A percentile compares a stretch with the other conserved stretches of the same genome.
phyloP scores from a whole-genome alignment of 176 grass and related monocot genomes.

The Triticum aestivum region DNA sequence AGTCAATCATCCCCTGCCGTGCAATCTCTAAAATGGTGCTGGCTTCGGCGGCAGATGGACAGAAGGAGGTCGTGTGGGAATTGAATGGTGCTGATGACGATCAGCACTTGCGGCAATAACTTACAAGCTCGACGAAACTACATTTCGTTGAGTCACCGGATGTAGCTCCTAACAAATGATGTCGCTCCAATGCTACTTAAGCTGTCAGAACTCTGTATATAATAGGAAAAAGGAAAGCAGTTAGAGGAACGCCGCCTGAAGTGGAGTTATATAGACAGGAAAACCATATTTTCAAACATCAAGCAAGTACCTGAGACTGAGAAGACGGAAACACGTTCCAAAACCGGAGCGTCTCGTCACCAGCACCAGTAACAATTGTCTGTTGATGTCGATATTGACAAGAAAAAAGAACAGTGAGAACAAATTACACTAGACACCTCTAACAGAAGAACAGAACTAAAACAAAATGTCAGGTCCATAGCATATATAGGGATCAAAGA shows the following conservation, averaged over 20 bases:
- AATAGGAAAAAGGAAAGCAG: background rate
- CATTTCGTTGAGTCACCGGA: slow-evolving; percentile 57
- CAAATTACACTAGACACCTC: background rate
- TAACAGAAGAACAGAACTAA: slow-evolving; percentile 13
- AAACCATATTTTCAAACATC: background rate
- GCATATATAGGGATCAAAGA: background rate
- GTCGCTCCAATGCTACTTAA: slow-evolving; percentile 86
- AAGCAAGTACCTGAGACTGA: slow-evolving; percentile 80
- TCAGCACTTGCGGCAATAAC: slow-evolving; percentile 29
- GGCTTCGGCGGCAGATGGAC: slow-evolving; percentile 27
- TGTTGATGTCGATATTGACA: slow-evolving; percentile 32
- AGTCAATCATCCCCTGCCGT: slow-evolving; percentile 20
- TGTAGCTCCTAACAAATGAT: slow-evolving; percentile 87
- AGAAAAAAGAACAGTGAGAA: slow-evolving; percentile 1
- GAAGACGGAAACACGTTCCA: slow-evolving; percentile 99
- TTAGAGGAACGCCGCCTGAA: background rate
- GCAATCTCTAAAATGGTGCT: slow-evolving; percentile 38
- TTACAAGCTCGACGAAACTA: background rate
- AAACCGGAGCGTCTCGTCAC: slow-evolving; percentile 93
- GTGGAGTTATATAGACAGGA: background rate
- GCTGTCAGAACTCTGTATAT: slow-evolving; percentile 66
- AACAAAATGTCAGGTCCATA: background rate
- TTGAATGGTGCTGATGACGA: slow-evolving; percentile 9
- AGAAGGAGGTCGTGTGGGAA: slow-evolving; percentile 5
- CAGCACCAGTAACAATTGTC: slow-evolving; percentile 97